Evolutionary conservation across 2,329 filamentous ascomycete genomes (phyloP).

Genomic region (Purpureocillium lavendulum): DNA sequence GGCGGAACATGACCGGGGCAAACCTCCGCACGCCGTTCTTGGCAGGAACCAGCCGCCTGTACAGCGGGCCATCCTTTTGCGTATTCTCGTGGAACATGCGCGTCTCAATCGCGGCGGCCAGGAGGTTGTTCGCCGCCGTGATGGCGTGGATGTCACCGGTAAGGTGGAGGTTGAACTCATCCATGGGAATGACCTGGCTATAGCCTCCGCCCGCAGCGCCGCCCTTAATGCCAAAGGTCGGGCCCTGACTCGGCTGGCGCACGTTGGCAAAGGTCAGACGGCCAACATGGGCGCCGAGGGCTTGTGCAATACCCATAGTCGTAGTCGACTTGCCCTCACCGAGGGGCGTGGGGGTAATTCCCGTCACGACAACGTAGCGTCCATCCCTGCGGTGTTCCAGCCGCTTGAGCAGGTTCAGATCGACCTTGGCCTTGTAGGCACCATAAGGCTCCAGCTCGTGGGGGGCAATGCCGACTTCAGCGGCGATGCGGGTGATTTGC

Average conservation of each 20-base stretch:
- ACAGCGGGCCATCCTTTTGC: constrained; percentile 83
- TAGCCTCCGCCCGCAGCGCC: constrained; percentile 95
- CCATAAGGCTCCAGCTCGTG: constrained; percentile 93
- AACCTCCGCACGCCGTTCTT: constrained; percentile 90
- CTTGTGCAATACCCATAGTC: constrained; percentile 90
- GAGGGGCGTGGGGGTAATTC: constrained; percentile 92
- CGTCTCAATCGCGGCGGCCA: constrained; percentile 93
- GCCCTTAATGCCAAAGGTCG: constrained; percentile 98
- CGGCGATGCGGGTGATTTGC: constrained; percentile 73
- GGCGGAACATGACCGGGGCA: constrained; percentile 81
- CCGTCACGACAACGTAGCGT: constrained; percentile 85
- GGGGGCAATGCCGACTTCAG: constrained; percentile 79
- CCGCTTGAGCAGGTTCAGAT: constrained; percentile 71
- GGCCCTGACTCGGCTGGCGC: constrained; percentile 90
- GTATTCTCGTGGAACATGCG: constrained; percentile 97
- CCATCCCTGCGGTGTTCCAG: constrained; percentile 83
- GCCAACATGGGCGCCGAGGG: constrained; percentile 79
- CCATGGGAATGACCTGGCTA: constrained; percentile 99
- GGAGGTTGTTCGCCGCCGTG: constrained; percentile 90
- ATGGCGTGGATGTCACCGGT: constrained; percentile 98
- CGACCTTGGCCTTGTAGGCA: constrained; percentile 92
- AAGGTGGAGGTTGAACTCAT: constrained; percentile 97
- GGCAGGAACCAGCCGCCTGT: constrained; percentile 74
- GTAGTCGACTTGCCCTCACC: constrained; percentile 98
- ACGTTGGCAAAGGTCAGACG: constrained; percentile 94